Base-by-base conservation (phyloP, 495 filamentous ascomycete genomes). In the Tuber microsphaerosporum region DNA sequence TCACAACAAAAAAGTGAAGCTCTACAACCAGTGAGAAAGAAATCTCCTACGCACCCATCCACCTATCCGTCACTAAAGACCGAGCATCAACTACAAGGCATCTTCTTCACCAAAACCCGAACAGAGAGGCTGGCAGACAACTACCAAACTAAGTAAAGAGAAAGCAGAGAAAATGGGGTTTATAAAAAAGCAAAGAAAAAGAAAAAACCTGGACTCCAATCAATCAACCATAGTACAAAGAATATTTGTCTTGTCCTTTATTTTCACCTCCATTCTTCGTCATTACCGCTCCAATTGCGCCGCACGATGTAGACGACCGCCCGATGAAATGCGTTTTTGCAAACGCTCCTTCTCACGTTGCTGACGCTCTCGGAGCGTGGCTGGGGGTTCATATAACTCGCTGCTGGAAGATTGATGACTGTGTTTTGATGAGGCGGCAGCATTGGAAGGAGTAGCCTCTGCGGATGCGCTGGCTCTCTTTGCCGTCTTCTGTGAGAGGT, bases 401-500 rank as follows among this genome's bases (percentile, higher is more conserved):
- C 68, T 83, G 69, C 75, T 83, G 72, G 41, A 82, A 56, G 22
- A 79, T 65, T 65, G 56, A 26, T 65, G 56, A 6, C 26, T 26
- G 12, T 34, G 56, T 19, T 34, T 65, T 6, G 56, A 34, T 65
- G 56, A 65, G 56, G 56, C 26, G 70, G 20, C 83, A 71, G 43
- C 75, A 71, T 75, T 83, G 81, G 71, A 5, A 74, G 81, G 41
- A 81, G 76, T 39, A 76, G 31, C 74, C 8, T 75, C 83, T 3
- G 84, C 83, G 19, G 45, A 48, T 39, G 45, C 75, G 73, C 71
- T 71, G 3, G 74, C 37, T 65, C 81, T 72, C 72, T 84, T 86
- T 19, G 88, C 88, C 37, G 88, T 89, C 80, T 97, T 97, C 82
- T 92, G 89, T 73, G 94, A 93, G 70, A 98, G 85, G 80, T 98